Evolutionary conservation across 1,139 yeast species (phyloP), one percentile per base, ranked within the genome.

Genomic region (Candida glucosophila): DNA sequence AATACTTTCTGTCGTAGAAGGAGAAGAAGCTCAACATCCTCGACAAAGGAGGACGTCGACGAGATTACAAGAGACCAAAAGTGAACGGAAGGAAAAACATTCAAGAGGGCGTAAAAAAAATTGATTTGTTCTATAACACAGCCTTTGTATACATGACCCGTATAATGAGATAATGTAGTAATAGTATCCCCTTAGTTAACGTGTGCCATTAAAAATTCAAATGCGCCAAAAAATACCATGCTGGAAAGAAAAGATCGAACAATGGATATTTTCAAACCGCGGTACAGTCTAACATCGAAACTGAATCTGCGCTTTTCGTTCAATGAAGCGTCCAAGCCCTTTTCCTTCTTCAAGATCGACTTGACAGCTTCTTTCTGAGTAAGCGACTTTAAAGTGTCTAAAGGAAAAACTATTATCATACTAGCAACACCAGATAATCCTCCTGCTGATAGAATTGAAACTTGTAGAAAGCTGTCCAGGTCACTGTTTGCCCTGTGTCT

Each of bases 181-280:
- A 16, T n/a, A 11, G 13, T 18, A 6, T 17, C 12, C 7, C 13
- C 16, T 33, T 34, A 58, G 4, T 58, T 59, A 23, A 71, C 44
- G 36, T 69, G 60, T 22, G 59, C 56, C 82, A 76, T 75, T 19
- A 78, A 50, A 32, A 63, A 67, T 51, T 83, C 95, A 49, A 71
- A 83, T 12, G 70, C 57, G 19, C 85, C 67, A 52, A 83, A 83
- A 47, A 83, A 81, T 6, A 77, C 76, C 70, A 79, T 71, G 33
- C 83, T 85, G 9, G 77, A 77, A 30, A 79, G 41, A 30, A 83
- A 72, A 0, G 92, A 75, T 33, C 95, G 61, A 5, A 76, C 55
- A 17, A 80, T 57, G 5, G 88, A 77, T 16, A 83, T 78, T 1
- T 86, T 83, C 28, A 83, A 57, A 0, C 95, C 95, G 28, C 88